Conservation (phyloP, 768 basidiomycete genomes). For the Naematelia aurantialba region DNA sequence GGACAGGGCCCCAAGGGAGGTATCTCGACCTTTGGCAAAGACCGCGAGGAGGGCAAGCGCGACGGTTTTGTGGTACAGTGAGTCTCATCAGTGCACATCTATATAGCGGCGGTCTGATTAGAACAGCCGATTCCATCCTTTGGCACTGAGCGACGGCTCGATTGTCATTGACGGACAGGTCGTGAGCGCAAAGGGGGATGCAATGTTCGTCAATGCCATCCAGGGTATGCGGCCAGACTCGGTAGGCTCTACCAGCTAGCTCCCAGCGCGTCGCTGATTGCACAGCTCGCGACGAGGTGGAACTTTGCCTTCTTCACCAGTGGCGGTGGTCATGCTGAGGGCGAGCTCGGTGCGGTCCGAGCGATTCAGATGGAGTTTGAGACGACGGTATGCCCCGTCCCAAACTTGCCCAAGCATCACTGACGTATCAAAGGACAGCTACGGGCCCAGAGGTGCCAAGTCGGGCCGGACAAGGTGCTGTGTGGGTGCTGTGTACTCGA, state of each 20-base stretch:
- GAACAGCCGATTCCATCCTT: slow-evolving; percentile 74
- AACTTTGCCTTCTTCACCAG: slow-evolving; percentile 87
- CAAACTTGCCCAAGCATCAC: not conserved
- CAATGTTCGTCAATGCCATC: slow-evolving; percentile 88
- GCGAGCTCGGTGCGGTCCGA: slow-evolving; percentile 61
- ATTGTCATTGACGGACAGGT: slow-evolving; percentile 65
- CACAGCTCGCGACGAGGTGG: slow-evolving; percentile 74
- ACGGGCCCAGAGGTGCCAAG: slow-evolving; percentile 74
- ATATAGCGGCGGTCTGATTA: not conserved
- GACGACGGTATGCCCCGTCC: slow-evolving; percentile 56
- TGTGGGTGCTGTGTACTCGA: slow-evolving; percentile 58
- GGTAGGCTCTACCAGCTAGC: slow-evolving; percentile 37
- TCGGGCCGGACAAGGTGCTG: slow-evolving; percentile 81
- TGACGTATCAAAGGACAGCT: slow-evolving; percentile 53
- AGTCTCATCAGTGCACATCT: slow-evolving; percentile 8
- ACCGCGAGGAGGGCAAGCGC: slow-evolving; percentile 30
- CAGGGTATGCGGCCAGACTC: slow-evolving; percentile 97
- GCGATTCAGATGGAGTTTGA: slow-evolving; percentile 95
- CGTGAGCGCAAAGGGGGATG: slow-evolving; percentile 47
- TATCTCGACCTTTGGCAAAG: slow-evolving; percentile 49
- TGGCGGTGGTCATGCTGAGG: slow-evolving; percentile 54
- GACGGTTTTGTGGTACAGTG: slow-evolving; percentile 67
- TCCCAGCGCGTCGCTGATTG: slow-evolving; percentile 3
- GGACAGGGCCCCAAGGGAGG: slow-evolving; percentile 86
- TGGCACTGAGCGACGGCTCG: slow-evolving; percentile 61